Conservation (phyloP, 2,329 filamentous ascomycete species). For the Trichophaea hybrida region DNA sequence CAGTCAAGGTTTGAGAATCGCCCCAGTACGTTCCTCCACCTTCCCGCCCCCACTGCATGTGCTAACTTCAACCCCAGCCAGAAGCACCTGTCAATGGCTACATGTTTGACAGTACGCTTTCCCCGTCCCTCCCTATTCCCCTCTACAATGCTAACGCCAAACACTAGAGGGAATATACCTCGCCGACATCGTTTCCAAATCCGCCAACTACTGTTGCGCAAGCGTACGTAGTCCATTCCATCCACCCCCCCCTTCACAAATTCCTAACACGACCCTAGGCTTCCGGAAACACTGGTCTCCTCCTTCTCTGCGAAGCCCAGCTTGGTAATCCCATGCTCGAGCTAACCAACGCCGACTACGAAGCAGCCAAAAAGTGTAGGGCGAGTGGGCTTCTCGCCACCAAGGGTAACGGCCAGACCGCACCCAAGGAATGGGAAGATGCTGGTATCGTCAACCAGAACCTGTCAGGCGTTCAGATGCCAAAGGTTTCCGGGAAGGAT, state of each 20-base stretch:
- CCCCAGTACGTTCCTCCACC: conserved; percentile 36
- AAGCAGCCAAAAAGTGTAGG: conserved; percentile 50
- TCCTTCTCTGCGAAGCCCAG: conserved; percentile 74
- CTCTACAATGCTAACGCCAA: too few species aligned
- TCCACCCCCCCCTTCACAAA: too few species aligned
- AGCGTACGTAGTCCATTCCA: too few species aligned
- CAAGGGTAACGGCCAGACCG: conserved; percentile 51
- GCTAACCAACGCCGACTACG: conserved; percentile 43
- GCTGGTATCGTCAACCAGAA: conserved; percentile 49
- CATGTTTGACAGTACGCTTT: conserved; percentile 54
- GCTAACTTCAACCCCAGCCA: conserved; percentile 30
- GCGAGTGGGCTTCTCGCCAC: conserved; percentile 49
- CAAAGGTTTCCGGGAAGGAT: conserved; percentile 16
- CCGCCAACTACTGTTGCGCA: conserved; percentile 59
- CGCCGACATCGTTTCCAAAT: conserved; percentile 72
- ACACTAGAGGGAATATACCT: conserved; percentile 59
- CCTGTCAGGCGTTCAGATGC: conserved; percentile 54
- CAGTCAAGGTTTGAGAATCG: conserved; percentile 76
- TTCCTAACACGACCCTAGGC: conserved; percentile 15
- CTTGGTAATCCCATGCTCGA: conserved; percentile 61
- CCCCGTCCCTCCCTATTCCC: neutral
- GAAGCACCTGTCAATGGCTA: conserved; percentile 67
- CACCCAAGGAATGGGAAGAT: conserved; percentile 61
- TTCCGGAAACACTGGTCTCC: conserved; percentile 55
- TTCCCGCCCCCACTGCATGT: too few species aligned